Conservation (phyloP, 192 early-diverging fungal species). For the Rhizophagus sp. region DNA sequence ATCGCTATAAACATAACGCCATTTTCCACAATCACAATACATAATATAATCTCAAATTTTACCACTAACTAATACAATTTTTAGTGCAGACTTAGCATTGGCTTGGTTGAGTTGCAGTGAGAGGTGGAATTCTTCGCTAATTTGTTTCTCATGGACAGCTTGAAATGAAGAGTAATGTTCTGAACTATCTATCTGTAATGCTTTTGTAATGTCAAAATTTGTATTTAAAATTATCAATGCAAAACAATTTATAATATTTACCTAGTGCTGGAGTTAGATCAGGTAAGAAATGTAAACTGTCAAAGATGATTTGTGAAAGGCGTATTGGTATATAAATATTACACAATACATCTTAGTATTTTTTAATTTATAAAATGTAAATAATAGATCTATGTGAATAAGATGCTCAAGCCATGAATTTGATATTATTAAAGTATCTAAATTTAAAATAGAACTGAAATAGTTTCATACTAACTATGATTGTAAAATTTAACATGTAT, state of each 20-base stretch:
- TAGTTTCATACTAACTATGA: too few species aligned
- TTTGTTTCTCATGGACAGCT: neutral
- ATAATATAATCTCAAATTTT: neutral
- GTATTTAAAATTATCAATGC: neutral
- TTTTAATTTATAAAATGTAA: neutral
- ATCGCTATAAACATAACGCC: neutral
- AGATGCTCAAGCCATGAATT: too few species aligned
- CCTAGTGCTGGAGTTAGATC: neutral
- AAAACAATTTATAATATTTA: neutral
- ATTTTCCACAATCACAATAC: neutral
- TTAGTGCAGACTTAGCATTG: neutral
- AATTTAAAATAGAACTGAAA: too few species aligned
- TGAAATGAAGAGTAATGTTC: neutral
- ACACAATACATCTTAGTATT: neutral
- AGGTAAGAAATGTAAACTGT: neutral
- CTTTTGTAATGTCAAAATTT: too few species aligned
- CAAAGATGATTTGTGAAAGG: neutral
- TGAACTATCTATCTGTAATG: neutral
- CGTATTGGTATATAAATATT: neutral
- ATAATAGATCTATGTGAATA: neutral
- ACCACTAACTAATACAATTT: neutral
- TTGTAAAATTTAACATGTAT: too few species aligned
- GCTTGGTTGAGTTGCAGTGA: neutral
- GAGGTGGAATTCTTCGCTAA: neutral
- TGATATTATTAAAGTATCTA: too few species aligned